Evolutionary conservation across 495 filamentous ascomycete genomes (phyloP), one percentile per base, ranked within the genome.

Genomic region (Hyaloscypha variabilis): DNA sequence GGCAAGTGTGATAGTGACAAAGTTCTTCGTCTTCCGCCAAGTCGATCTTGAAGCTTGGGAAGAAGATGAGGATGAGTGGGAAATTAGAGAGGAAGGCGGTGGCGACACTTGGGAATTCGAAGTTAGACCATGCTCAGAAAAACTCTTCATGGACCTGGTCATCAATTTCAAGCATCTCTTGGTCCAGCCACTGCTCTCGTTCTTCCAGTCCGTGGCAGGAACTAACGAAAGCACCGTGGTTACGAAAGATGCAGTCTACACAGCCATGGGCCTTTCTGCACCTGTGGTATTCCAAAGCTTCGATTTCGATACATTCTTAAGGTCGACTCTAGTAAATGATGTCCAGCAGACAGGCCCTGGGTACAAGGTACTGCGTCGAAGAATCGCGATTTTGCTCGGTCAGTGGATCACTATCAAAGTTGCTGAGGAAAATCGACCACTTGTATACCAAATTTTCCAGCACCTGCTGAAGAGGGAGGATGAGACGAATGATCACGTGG

Each of bases 241-340:
- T 19, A 83, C 90, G 66, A 97, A 96, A 74, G 95, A 99, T 71
- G 93, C 95, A 0, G 85, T 97, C 3, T 99, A 99, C 69, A 93
- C 91, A 50, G 93, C 95, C 11, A 87, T 99, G 70, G 95, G 95
- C 8, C 81, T 97, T 42, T 88, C 95, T 0, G 91, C 94, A 0
- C 82, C 91, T 6, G 83, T 91, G n/a, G 75, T 97, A 26, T 79
- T 87, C 51, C 73, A 84, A 8, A 71, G 72, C 19, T 81, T 97
- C 58, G 89, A 97, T 73, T 97, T 97, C 78, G 90, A 94, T 70
- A 71, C 76, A 3, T 92, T 97, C 72, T 76, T 99, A 23, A 83
- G 85, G 34, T 81, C 83, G 1, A 93, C 89, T 1, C 78, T 98
- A 42, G 86, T 91, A 5, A 81, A 86, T 3, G 95, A 99, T 73